Conservation (phyloP, 352 stramenopile species). For the Pythium coloratum region DNA sequence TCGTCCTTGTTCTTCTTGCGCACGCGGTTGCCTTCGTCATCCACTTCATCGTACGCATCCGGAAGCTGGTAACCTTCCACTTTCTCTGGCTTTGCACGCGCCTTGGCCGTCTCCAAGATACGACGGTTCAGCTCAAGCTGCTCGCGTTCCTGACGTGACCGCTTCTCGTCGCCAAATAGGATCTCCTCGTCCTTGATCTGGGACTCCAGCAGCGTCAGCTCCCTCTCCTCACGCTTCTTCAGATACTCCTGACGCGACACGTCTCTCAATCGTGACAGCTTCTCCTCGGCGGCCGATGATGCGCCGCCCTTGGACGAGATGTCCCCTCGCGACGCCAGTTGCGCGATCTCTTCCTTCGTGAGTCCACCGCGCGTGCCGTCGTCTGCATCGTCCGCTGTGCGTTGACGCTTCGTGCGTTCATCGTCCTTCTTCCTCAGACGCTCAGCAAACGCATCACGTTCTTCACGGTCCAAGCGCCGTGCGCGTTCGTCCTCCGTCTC, state of each 20-base stretch:
- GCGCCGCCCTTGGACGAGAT: slow-evolving; percentile 28
- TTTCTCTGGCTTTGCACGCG: slow-evolving; percentile 49
- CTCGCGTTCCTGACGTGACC: slow-evolving; percentile 81
- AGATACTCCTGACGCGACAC: slow-evolving; percentile 96
- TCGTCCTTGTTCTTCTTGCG: slow-evolving; percentile 92
- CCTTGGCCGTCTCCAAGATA: slow-evolving; percentile 90
- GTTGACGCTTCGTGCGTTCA: slow-evolving; percentile 63
- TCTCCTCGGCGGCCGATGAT: slow-evolving; percentile 41
- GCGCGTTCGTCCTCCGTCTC: slow-evolving; percentile 46
- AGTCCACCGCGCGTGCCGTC: slow-evolving; percentile 38
- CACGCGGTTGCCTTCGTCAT: slow-evolving; percentile 88
- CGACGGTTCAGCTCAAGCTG: slow-evolving; percentile 83
- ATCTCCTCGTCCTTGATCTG: slow-evolving; percentile 77
- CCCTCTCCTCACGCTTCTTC: slow-evolving; percentile 97
- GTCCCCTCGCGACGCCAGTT: slow-evolving; percentile 78
- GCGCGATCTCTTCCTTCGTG: slow-evolving; percentile 75
- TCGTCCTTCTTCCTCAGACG: slow-evolving; percentile 76
- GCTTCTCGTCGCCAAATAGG: slow-evolving; percentile 76
- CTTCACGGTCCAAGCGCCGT: slow-evolving; percentile 57
- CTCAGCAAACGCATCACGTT: slow-evolving; percentile 84
- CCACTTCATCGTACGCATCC: slow-evolving; percentile 94
- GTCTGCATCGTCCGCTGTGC: slow-evolving; percentile 37
- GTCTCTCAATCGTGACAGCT: slow-evolving; percentile 82
- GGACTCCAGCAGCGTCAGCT: slow-evolving; percentile 93
- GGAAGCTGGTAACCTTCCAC: slow-evolving; percentile 94